Percentiles rank a stretch among this genome's conserved stretches.
These are phyloP conservation scores for Macrophomina tecta DNA, from an alignment of 2,329 filamentous ascomycete species.

Conservation along the genomic window DNA sequence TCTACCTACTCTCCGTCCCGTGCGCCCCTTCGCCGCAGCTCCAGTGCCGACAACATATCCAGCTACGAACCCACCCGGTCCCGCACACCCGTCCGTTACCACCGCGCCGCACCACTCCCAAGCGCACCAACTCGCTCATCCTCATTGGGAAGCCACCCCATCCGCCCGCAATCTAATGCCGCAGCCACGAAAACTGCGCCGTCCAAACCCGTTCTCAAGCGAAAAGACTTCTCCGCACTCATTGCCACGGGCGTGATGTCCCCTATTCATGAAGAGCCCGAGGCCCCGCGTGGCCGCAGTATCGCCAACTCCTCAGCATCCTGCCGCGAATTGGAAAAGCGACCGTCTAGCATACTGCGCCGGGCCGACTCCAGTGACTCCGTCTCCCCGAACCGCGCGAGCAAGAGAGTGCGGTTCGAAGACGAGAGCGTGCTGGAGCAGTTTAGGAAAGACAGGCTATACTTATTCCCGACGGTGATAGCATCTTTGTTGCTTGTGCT, in stretches of 20 bases:
- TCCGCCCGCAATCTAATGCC: background rate
- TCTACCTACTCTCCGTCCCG: background rate
- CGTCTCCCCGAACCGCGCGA: background rate
- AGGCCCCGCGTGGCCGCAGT: background rate
- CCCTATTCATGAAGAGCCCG: constrained; percentile 3
- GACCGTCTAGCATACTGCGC: background rate
- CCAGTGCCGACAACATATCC: constrained; percentile 10
- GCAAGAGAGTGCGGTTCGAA: background rate
- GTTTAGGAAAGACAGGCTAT: background rate
- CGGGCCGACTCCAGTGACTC: background rate
- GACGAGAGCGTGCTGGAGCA: background rate
- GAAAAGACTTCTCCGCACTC: background rate
- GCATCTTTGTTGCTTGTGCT: constrained; percentile 1
- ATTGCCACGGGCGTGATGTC: background rate
- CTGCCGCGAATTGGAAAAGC: background rate
- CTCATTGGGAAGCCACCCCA: constrained; percentile 1
- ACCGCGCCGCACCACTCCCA: background rate
- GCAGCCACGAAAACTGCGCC: background rate
- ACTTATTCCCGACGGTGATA: background rate
- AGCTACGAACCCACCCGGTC: background rate
- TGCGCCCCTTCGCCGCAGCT: background rate
- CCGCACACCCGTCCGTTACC: background rate
- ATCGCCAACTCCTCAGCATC: background rate
- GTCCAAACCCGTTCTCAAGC: background rate
- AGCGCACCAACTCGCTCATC: background rate